phyloP scores from a whole-genome alignment of 371 early-diverging fungal species.

The Mortierella polycephala region DNA sequence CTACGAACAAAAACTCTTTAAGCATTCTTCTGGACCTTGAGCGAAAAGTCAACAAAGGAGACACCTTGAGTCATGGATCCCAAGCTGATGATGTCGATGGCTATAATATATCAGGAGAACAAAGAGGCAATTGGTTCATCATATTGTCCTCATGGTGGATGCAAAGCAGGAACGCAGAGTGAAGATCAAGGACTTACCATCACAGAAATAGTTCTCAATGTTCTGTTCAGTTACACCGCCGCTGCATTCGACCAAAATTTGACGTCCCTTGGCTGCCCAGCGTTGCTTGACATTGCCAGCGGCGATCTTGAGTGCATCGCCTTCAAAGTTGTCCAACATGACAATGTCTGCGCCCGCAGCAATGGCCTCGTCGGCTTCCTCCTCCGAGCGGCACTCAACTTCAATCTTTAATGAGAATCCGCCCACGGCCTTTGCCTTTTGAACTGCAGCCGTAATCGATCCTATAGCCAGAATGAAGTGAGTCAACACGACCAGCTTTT shows the following conservation, averaged over 20 bases:
- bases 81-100: slow-evolving; percentile 93
- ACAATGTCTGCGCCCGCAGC: slow-evolving; percentile 96
- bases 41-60: slow-evolving; percentile 95
- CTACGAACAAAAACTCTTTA: background rate
- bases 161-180: no score
- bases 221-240: slow-evolving; percentile 95
- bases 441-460: slow-evolving; percentile 91
- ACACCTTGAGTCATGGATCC: slow-evolving; percentile 95
- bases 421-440: slow-evolving; percentile 81
- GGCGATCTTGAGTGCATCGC: slow-evolving; percentile 69
- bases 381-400: slow-evolving; percentile 93
- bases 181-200: slow-evolving; percentile 61
- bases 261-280: slow-evolving; percentile 73
- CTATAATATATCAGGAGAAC: slow-evolving; percentile 51
- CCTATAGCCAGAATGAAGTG: slow-evolving; percentile 54
- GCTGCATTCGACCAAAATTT: slow-evolving; percentile 92
- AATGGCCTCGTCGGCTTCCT: slow-evolving; percentile 97
- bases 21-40: slow-evolving; percentile 77
- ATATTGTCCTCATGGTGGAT: no score
- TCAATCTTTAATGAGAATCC: slow-evolving; percentile 97
- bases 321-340: slow-evolving; percentile 89
- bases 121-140: slow-evolving; percentile 1
- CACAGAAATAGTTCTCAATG: slow-evolving; percentile 82
- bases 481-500: background rate
- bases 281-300: slow-evolving; percentile 80